Conservation (phyloP, 345 rosid species). For the Salix arbutifolia region DNA sequence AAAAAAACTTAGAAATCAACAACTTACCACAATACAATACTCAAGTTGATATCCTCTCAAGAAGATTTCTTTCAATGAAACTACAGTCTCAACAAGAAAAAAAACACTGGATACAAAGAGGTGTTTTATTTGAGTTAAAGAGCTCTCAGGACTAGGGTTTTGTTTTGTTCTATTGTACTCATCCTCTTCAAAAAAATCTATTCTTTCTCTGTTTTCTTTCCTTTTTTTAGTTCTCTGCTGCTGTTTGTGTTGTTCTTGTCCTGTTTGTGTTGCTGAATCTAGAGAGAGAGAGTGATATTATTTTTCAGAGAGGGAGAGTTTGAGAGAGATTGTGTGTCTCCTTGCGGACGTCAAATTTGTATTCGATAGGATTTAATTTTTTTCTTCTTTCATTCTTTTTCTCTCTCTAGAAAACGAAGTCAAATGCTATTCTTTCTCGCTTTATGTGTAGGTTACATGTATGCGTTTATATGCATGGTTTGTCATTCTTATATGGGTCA, state of each 20-base stretch:
- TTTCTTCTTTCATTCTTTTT: constrained; percentile 22
- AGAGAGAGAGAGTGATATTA: constrained; percentile 18
- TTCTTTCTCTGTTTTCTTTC: constrained; percentile 5
- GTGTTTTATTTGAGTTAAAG: neutral
- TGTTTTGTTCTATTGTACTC: neutral
- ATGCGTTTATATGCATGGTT: neutral
- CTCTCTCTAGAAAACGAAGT: constrained; percentile 40
- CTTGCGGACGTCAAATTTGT: constrained; percentile 79
- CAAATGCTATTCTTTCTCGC: constrained; percentile 36
- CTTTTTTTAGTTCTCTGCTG: neutral
- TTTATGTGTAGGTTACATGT: neutral
- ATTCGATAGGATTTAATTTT: constrained; percentile 21
- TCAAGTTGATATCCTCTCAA: neutral
- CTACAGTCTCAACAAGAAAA: constrained; percentile 2
- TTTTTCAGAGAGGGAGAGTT: constrained; percentile 38
- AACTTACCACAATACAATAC: constrained; percentile 20
- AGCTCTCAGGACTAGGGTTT: constrained; percentile 30
- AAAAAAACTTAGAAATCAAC: constrained; percentile 10
- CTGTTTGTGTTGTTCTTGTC: constrained; percentile 15
- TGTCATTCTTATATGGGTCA: neutral
- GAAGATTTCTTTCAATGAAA: constrained; percentile 6
- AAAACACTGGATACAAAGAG: neutral
- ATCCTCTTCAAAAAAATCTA: constrained; percentile 2
- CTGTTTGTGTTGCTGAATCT: constrained; percentile 52
- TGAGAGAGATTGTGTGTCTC: constrained; percentile 35